Conservation (phyloP, 345 rosid species). For the Hevea brasiliensis region DNA sequence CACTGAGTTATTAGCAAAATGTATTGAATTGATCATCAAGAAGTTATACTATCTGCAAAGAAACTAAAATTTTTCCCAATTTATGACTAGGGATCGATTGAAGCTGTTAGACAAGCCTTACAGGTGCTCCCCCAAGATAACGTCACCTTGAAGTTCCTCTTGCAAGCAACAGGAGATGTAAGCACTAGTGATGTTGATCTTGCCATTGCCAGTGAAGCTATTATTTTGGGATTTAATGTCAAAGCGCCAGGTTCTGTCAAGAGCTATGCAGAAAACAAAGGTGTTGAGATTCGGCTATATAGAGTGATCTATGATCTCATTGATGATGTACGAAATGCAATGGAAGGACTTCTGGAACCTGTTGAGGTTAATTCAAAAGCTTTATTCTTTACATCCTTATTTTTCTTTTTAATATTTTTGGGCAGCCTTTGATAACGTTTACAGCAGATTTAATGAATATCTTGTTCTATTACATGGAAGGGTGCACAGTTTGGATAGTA, state of each 20-base stretch:
- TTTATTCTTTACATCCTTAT: not conserved
- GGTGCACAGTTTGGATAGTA: not conserved
- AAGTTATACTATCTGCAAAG: conserved; percentile 10
- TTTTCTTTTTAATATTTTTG: not conserved
- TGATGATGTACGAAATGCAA: conserved; percentile 87
- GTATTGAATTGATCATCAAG: not conserved
- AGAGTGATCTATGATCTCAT: conserved; percentile 93
- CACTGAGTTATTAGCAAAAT: not conserved
- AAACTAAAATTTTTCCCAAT: conserved; percentile 24
- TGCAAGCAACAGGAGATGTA: conserved; percentile 90
- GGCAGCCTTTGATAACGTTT: not conserved
- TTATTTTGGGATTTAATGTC: conserved; percentile 87
- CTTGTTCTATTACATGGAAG: not conserved
- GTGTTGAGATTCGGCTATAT: conserved; percentile 89
- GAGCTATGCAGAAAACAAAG: conserved; percentile 79
- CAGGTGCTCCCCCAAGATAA: conserved; percentile 90
- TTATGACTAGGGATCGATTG: conserved; percentile 84
- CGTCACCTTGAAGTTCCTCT: conserved; percentile 83
- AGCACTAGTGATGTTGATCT: conserved; percentile 91
- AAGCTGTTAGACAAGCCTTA: conserved; percentile 91
- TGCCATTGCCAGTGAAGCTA: conserved; percentile 82
- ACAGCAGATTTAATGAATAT: not conserved
- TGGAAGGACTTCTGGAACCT: conserved; percentile 96
- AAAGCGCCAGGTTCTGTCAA: conserved; percentile 74
- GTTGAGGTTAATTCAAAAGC: conserved; percentile 62